phyloP scores from a whole-genome alignment of 2,329 filamentous ascomycete species.

The Neurospora crassa region DNA sequence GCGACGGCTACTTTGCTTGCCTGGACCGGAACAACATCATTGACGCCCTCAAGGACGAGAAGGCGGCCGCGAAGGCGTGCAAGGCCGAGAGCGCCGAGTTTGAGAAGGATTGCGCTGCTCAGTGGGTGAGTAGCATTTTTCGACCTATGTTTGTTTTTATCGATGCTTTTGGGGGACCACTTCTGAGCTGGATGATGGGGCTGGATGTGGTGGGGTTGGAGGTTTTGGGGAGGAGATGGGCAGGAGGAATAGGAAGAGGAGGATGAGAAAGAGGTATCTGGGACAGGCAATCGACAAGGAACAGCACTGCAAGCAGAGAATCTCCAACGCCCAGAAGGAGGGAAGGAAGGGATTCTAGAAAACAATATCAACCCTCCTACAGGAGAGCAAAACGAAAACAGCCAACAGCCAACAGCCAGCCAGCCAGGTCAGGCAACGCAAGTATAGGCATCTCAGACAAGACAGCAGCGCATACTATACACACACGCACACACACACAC shows the following conservation, averaged over 20 bases:
- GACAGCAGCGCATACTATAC: background rate
- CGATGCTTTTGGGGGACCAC: no score
- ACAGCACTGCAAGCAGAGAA: background rate
- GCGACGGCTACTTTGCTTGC: slow-evolving; percentile 82
- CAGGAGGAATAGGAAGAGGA: slow-evolving; percentile 17
- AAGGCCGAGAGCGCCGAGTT: slow-evolving; percentile 44
- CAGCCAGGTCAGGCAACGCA: no score
- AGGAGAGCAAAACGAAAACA: background rate
- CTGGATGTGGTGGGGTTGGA: background rate
- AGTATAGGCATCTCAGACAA: background rate
- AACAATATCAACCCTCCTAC: background rate
- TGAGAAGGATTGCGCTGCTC: slow-evolving; percentile 75
- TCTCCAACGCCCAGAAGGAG: background rate
- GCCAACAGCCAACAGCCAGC: background rate
- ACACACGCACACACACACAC: background rate
- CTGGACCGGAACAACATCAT: slow-evolving; percentile 74
- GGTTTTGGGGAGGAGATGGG: slow-evolving; percentile 12
- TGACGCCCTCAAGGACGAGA: slow-evolving; percentile 46
- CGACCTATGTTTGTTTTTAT: background rate
- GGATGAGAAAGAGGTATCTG: background rate
- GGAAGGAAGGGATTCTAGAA: background rate
- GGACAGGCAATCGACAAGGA: background rate
- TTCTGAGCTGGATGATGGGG: background rate
- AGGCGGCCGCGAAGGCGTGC: slow-evolving; percentile 30
- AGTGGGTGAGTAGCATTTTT: slow-evolving; percentile 61